A percentile compares a stretch with the other conserved stretches of the same genome.
These are phyloP conservation scores for Melaleuca quinquenervia DNA, from an alignment of 345 rosid genomes.

Conservation along the genomic window DNA sequence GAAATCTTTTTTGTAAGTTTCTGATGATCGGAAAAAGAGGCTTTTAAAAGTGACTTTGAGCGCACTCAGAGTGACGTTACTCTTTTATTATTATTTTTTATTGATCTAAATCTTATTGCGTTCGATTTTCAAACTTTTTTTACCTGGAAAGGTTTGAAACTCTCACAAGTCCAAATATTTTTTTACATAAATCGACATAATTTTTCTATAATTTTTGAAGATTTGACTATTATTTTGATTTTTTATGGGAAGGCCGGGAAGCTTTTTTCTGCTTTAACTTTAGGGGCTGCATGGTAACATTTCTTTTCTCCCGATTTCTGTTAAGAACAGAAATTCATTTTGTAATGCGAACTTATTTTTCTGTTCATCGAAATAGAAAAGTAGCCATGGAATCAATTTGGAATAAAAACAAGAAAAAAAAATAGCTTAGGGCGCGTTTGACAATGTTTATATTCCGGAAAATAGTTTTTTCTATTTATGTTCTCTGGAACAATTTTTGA, in stretches of 20 bases:
- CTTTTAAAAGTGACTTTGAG: neutral
- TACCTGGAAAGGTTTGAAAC: neutral
- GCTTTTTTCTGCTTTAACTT: neutral
- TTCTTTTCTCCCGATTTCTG: too few species aligned
- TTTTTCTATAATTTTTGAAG: neutral
- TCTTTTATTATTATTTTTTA: neutral
- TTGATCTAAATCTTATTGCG: neutral
- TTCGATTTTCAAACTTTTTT: neutral
- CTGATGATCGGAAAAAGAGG: neutral
- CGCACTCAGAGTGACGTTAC: neutral
- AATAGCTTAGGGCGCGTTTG: too few species aligned
- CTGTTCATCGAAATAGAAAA: too few species aligned
- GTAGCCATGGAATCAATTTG: neutral
- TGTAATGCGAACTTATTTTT: too few species aligned
- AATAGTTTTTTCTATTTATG: too few species aligned
- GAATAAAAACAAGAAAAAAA: too few species aligned
- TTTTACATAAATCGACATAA: neutral
- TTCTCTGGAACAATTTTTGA: too few species aligned
- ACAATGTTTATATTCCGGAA: too few species aligned
- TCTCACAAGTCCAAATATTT: neutral
- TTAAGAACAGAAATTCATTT: fast-evolving
- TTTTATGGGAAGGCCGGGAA: neutral
- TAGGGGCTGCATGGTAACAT: too few species aligned
- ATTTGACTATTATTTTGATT: neutral
- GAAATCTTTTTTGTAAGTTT: neutral